Conservation (phyloP, 1,284 basidiomycete genomes). For the Malassezia globosa region DNA sequence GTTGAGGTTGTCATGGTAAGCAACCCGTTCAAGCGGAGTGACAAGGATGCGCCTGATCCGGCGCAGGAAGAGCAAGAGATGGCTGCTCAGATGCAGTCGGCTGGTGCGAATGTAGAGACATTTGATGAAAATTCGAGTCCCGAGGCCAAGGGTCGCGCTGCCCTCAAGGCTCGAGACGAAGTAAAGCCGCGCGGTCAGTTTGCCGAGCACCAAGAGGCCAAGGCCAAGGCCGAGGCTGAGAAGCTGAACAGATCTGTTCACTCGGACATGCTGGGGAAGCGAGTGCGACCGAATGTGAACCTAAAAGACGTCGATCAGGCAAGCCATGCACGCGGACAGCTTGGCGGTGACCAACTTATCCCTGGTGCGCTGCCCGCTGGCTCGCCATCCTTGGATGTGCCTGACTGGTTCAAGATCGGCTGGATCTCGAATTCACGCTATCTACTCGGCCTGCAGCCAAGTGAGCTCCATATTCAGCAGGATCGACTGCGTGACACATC, state of each 20-base stretch:
- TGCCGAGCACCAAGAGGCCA: constrained; percentile 12
- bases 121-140: constrained; percentile 40
- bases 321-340: constrained; percentile 27
- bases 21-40: constrained; percentile 1
- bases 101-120: constrained; percentile 31
- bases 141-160: constrained; percentile 34
- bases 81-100: constrained; percentile 22
- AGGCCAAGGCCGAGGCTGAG: constrained; percentile 3
- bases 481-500: constrained; percentile 19
- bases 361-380: constrained; percentile 33
- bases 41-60: constrained; percentile 4
- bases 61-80: constrained; percentile 22
- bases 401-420: constrained; percentile 30
- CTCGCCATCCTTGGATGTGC: constrained; percentile 23
- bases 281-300: constrained; percentile 31
- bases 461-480: constrained; percentile 20
- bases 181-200: constrained; percentile 26
- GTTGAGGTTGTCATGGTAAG: neutral
- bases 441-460: constrained; percentile 20
- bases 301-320: constrained; percentile 34
- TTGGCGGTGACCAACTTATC: constrained; percentile 22
- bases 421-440: constrained; percentile 30
- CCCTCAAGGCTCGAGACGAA: constrained; percentile 23
- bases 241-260: constrained; percentile 20
- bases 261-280: constrained; percentile 30